Percentiles rank a stretch among this genome's conserved stretches.
Evolutionary conservation across 2,329 filamentous ascomycete genomes (phyloP).

Genomic region (Botrytis hyacinthi): DNA sequence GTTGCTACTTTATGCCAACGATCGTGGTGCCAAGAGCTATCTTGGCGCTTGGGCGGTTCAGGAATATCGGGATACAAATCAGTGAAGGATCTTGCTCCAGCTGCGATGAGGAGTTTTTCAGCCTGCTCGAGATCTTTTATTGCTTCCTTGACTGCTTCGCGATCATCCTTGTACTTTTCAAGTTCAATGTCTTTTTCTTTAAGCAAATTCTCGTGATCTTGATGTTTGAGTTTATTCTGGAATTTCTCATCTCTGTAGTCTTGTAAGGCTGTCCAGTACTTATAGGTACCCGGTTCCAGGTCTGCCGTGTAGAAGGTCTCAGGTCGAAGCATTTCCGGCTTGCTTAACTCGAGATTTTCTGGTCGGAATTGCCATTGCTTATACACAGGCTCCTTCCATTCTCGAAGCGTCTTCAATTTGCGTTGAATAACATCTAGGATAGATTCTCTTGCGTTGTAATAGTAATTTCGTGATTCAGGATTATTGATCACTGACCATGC

Average conservation of each 20-base stretch:
- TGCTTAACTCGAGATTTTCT: not conserved
- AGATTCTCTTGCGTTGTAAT: slow-evolving; percentile 41
- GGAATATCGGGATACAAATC: slow-evolving; percentile 59
- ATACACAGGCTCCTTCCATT: slow-evolving; percentile 24
- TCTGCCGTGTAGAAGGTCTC: slow-evolving; percentile 50
- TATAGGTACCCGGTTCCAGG: slow-evolving; percentile 56
- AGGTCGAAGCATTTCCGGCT: slow-evolving; percentile 41
- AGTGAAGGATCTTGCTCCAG: slow-evolving; percentile 64
- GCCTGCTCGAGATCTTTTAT: slow-evolving; percentile 54
- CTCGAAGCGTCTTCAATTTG: slow-evolving; percentile 50
- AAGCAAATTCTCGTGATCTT: slow-evolving; percentile 39
- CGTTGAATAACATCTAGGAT: slow-evolving; percentile 60
- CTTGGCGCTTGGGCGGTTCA: not conserved
- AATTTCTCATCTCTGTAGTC: slow-evolving; percentile 26
- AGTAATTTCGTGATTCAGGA: slow-evolving; percentile 23
- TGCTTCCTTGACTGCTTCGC: slow-evolving; percentile 50
- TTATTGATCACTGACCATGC: slow-evolving; percentile 34
- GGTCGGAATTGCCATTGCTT: not conserved
- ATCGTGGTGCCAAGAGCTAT: not conserved
- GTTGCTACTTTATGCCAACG: slow-evolving; percentile 4
- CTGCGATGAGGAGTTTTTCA: slow-evolving; percentile 52
- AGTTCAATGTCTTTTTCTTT: slow-evolving; percentile 38
- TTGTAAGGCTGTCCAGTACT: slow-evolving; percentile 41
- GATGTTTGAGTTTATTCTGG: slow-evolving; percentile 37
- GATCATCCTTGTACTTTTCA: slow-evolving; percentile 50